Base-by-base conservation (phyloP, 2,329 filamentous ascomycete species). In the Colletotrichum sp. region DNA sequence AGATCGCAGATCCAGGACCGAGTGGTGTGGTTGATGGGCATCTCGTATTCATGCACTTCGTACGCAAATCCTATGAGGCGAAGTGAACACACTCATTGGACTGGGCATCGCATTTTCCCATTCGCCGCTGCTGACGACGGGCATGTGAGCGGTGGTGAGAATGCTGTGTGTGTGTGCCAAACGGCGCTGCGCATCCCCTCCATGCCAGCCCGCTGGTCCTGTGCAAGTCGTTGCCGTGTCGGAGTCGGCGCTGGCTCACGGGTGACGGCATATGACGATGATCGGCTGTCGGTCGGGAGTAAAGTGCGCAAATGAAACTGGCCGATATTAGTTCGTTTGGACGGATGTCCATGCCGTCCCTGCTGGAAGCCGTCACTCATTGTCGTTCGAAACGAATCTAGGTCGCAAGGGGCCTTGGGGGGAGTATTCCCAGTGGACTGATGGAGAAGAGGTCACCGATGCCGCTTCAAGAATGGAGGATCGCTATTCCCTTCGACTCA, bases 31-130 rank as follows among this genome's bases (percentile, higher is more conserved):
- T 56, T 55, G 62, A 66, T 72, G 62, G 43, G 56, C 28, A 59
- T 73, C 73, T 75, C 73, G 73, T 75, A 75, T 75, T 75, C 70
- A 73, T 75, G 73, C 73, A 73, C 62, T 71, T 73, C 55, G 63
- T 48, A 65, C 63, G 61, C 43, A 63, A 62, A 63, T 62, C 56
- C 56, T 43, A 67, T 48, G 62, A 67, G 56, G 69, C 69, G 69
- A 63, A 67, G 30, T 61, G 28, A 30, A 61, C 28, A 59, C 18
- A 30, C 36, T 16, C 13, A 8, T 69, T 38, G 55, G 55, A 48
- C 55, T 56, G 59, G 67, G 38, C 28, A 18, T 48, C 34, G 38
- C 8, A 18, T 48, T 43, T 43, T 28, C 36, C 48, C 43, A 8
- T 64, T 38, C 64, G 28, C 61, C 61, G 69, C 58, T 48, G n/a